Base-by-base conservation (phyloP, 1,139 yeast genomes). In the Yamadazyma trypodendri region DNA sequence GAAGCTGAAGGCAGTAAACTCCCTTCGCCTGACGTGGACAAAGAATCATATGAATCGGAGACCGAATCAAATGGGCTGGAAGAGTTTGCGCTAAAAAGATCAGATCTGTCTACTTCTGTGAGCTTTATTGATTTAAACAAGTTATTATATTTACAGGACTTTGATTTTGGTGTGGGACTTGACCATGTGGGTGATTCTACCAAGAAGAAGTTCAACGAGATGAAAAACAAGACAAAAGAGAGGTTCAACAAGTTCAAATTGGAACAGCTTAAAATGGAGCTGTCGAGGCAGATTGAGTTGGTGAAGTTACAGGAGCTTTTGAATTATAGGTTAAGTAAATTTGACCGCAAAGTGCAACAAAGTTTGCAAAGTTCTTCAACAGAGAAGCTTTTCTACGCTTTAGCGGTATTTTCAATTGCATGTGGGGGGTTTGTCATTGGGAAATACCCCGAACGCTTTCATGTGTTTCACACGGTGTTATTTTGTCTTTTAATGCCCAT, bases 371-470 rank as follows among this genome's bases (percentile, higher is more conserved):
- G 81, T 34, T 78, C 95, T 6, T 69, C 71, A 12, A 79, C 94
- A 0, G 97, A 90, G 53, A 92, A 90, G 60, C 54, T 81, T 24
- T 88, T 89, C 51, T 92, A 89, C 58, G 82, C 96, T 0, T 58
- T 79, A 30, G 81, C 95, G 0, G 69, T 89, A 31, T 77, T 81
- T 41, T 63, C 77, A 38, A 75, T 92, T 11, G 87, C 92, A 32
- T 60, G 77, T 25, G 69, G 82, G 13, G 97, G 97, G 0, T 75
- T 81, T 44, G 60, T 88, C 9, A 80, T 90, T 51, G 97, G 97
- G 6, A 74, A 75, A 42, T 75, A 75, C 48, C 97, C 97, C 0
- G 72, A 76, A 31, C 77, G 74, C 57, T 84, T 90, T 58, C 97
- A 89, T 48, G 60, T 82, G 3, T 77, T 81, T 49, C 92, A 92